These are phyloP conservation scores for Pichia norvegensis DNA, from an alignment of 1,139 yeast species.

Conservation along the genomic window DNA sequence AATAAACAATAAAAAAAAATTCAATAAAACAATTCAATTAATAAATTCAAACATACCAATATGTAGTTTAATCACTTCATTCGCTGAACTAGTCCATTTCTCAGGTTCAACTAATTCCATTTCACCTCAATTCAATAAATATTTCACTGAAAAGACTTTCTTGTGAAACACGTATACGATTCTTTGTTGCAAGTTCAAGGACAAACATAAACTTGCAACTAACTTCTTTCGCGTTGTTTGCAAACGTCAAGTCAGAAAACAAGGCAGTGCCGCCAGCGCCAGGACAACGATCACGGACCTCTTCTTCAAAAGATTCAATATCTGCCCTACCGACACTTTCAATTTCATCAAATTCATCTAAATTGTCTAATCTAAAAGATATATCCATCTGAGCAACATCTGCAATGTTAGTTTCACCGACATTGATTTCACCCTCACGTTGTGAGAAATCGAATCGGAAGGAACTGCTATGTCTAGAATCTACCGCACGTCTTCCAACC, in stretches of 20 bases:
- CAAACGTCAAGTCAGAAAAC: neutral
- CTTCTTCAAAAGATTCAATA: neutral
- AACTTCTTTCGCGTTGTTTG: neutral
- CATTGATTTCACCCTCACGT: neutral
- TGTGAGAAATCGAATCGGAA: conserved; percentile 14
- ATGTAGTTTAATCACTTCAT: conserved; percentile 51
- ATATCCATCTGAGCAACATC: conserved; percentile 13
- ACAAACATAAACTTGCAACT: conserved; percentile 2
- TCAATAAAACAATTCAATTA: neutral
- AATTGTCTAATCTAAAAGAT: neutral
- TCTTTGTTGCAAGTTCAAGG: conserved; percentile 4
- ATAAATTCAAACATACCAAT: conserved; percentile 27
- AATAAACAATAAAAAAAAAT: neutral
- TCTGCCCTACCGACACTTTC: neutral
- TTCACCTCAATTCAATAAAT: neutral
- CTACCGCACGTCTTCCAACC: conserved; percentile 21
- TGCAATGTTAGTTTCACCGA: conserved; percentile 1
- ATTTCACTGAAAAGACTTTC: conserved; percentile 1
- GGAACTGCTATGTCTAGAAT: conserved; percentile 9
- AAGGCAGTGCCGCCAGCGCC: neutral
- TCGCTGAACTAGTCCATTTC: conserved; percentile 62
- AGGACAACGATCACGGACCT: neutral
- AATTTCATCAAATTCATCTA: neutral
- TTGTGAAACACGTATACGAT: conserved; percentile 1
- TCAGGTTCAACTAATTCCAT: conserved; percentile 34